Evolutionary conservation across 2,329 filamentous ascomycete species (phyloP).

Genomic region (Pezicula radicicola): DNA sequence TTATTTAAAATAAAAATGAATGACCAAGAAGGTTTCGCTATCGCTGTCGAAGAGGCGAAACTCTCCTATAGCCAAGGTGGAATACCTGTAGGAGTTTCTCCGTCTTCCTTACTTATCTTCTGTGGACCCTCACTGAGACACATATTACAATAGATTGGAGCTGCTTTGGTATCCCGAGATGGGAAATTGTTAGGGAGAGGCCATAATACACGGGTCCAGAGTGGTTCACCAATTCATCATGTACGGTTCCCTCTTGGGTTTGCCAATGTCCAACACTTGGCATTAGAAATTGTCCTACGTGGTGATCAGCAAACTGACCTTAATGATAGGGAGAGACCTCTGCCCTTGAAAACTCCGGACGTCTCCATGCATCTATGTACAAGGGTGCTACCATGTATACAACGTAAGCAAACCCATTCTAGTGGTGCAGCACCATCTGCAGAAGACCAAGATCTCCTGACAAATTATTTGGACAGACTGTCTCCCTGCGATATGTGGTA

Average conservation of each 20-base stretch:
- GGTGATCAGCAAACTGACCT: neutral
- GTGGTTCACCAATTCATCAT: constrained; percentile 68
- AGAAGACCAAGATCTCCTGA: neutral
- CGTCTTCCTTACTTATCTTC: neutral
- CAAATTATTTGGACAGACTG: constrained; percentile 32
- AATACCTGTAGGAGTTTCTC: constrained; percentile 36
- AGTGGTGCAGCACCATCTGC: too few relatives aligned
- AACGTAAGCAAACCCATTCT: constrained; percentile 34
- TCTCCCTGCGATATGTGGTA: constrained; percentile 75
- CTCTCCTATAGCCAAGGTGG: constrained; percentile 43
- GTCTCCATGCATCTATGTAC: constrained; percentile 67
- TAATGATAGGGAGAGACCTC: constrained; percentile 65
- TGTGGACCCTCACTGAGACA: neutral
- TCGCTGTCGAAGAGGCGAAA: constrained; percentile 46
- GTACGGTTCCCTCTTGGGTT: constrained; percentile 34
- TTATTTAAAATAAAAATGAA: constrained; percentile 29
- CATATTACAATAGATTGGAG: constrained; percentile 41
- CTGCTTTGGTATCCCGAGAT: constrained; percentile 61
- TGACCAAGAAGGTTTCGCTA: constrained; percentile 38
- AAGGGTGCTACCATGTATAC: constrained; percentile 79
- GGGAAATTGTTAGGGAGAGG: constrained; percentile 69
- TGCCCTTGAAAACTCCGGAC: constrained; percentile 70
- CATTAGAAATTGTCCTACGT: neutral
- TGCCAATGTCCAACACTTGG: neutral
- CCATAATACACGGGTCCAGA: constrained; percentile 75